Conservation (phyloP, 139 green algal species). For the Haematococcus lacustris region DNA sequence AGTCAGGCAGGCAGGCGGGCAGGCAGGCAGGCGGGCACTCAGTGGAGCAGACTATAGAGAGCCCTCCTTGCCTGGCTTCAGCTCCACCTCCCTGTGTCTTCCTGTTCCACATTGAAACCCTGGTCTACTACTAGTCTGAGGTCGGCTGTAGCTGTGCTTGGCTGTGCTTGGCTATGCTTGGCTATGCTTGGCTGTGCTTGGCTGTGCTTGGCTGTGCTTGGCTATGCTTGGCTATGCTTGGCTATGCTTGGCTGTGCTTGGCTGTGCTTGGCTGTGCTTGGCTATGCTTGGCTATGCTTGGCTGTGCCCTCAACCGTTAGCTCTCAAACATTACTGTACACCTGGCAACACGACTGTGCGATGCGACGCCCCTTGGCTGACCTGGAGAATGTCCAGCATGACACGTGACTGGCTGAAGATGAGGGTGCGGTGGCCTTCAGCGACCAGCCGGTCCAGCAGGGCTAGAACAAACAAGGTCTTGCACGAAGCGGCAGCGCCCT, state of each 20-base stretch:
- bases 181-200: too few relatives aligned
- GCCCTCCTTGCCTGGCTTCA: neutral
- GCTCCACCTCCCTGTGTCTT: neutral
- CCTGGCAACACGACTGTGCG: neutral
- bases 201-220: too few relatives aligned
- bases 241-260: too few relatives aligned
- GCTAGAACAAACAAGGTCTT: conserved; percentile 73
- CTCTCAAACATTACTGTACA: neutral
- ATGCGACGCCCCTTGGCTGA: conserved; percentile 1
- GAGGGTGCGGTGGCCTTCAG: conserved; percentile 73
- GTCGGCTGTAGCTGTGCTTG: too few relatives aligned
- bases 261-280: too few relatives aligned
- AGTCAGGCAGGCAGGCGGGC: too few relatives aligned
- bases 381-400: conserved; percentile 88
- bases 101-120: too few relatives aligned
- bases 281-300: too few relatives aligned
- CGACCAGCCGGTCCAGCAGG: conserved; percentile 66
- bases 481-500: conserved; percentile 53
- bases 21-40: too few relatives aligned
- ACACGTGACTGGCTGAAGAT: conserved; percentile 79
- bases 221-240: too few relatives aligned
- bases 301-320: neutral
- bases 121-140: too few relatives aligned
- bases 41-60: neutral
- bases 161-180: too few relatives aligned